Base-by-base conservation (phyloP, 2,329 filamentous ascomycete species). In the Parascedosporium putredinis region DNA sequence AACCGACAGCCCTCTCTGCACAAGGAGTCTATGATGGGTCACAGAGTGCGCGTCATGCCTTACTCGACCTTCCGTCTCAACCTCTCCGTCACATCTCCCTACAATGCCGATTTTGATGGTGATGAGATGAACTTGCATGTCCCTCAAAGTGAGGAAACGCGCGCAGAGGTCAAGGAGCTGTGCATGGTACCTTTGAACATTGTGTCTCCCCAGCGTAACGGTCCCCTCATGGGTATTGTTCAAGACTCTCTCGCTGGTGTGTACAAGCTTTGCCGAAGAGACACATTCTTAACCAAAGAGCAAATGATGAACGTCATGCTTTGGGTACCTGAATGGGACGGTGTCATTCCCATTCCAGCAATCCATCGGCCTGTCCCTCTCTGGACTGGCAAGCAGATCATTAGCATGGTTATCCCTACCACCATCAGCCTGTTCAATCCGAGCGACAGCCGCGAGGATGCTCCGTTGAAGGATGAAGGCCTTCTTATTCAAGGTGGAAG, bases 61-160 rank as follows among this genome's bases (percentile, higher is more conserved):
- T 98, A 95, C 67, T 98, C 93, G 5, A 99, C 93, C 1, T 99
- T 99, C 75, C 84, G 93, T 55, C 78, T 99, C 44, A 99, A 99
- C 62, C 69, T 98, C 58, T 98, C 93, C 0, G 93, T 98, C 62
- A 98, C 94, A 1, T 95, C 90, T 24, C 93, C 93, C 0, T 99
- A 99, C 75, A 99, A 99, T 71, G 93, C 93, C 59, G 93, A 98
- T 86, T 98, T 98, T 70, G 93, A 98, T 63, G 93, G 93, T 70
- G 93, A 98, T 66, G 93, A 99, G 69, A 99, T 99, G 93, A 99
- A 99, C 64, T 81, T 99, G 71, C 93, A 99, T 78, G 94, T 98
- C 48, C 94, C 93, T 3, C 93, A 99, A 63, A 93, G 87, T 33
- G 90, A 98, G 63, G 94, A 99, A 67, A 94, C 94, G 29, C 86